Evolutionary conservation across 371 early-diverging fungal species (phyloP).

Genomic region (Chytridium lagenaria): DNA sequence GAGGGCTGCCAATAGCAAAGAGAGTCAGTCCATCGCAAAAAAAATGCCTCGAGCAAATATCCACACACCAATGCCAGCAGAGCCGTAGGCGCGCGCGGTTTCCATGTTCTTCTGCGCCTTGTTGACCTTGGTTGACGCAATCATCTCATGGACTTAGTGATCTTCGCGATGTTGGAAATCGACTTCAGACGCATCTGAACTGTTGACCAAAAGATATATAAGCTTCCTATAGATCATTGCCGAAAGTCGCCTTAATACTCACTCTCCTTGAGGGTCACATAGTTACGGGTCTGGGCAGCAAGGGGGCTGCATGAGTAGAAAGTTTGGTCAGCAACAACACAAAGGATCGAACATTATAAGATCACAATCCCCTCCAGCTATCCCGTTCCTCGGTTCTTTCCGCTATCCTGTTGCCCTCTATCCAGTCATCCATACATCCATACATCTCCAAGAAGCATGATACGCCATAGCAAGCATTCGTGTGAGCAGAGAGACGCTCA

Average conservation of each 20-base stretch:
- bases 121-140: conserved; percentile 98
- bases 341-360: conserved; percentile 3
- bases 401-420: no score
- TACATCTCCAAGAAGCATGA: no score
- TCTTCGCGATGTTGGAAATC: conserved; percentile 96
- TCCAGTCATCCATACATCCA: no score
- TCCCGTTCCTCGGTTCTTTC: no score
- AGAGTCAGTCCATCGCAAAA: not conserved
- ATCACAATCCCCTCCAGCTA: not conserved
- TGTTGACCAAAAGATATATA: conserved; percentile 49
- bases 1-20: conserved; percentile 65
- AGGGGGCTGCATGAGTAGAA: not conserved
- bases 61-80: conserved; percentile 69
- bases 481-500: not conserved
- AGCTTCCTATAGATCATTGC: no score
- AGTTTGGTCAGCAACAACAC: not conserved
- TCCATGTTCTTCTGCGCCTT: conserved; percentile 96
- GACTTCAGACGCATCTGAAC: conserved; percentile 96
- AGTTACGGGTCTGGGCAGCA: conserved; percentile 72
- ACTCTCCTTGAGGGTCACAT: conserved; percentile 92
- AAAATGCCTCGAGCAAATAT: not conserved
- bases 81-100: conserved; percentile 85
- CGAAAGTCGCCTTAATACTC: conserved; percentile 43
- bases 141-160: conserved; percentile 99
- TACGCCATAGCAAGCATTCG: no score